Conservation (phyloP, 2,329 filamentous ascomycete genomes). For the Whalleya microplaca region DNA sequence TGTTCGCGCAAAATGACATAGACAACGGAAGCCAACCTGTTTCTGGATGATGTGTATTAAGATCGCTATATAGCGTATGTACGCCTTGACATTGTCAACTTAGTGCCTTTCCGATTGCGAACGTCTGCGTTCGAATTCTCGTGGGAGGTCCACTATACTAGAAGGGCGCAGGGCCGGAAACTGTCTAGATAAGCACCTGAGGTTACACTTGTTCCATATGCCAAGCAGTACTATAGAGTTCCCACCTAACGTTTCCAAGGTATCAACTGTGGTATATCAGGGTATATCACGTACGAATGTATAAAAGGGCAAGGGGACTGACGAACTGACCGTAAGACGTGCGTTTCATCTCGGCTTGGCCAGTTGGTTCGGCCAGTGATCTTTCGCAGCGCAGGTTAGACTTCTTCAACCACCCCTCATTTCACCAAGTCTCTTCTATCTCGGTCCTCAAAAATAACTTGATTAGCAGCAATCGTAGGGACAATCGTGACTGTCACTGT, state of each 20-base stretch:
- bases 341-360: not conserved
- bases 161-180: not conserved
- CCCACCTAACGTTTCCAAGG: no score
- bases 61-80: not conserved
- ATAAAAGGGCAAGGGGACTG: not conserved
- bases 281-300: no score
- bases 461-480: not conserved
- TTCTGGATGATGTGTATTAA: not conserved
- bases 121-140: not conserved
- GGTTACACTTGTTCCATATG: not conserved
- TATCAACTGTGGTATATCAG: no score
- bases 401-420: not conserved
- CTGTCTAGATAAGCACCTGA: not conserved
- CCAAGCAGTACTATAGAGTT: no score
- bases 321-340: not conserved
- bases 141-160: not conserved
- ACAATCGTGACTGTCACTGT: not conserved
- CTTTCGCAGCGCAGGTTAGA: not conserved
- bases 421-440: not conserved
- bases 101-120: not conserved
- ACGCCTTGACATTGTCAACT: not conserved
- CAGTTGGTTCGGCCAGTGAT: no score
- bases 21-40: not conserved
- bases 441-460: not conserved
- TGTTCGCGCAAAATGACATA: not conserved